Base-by-base conservation (phyloP, 2,329 filamentous ascomycete genomes). In the Escovopsis sp. region DNA sequence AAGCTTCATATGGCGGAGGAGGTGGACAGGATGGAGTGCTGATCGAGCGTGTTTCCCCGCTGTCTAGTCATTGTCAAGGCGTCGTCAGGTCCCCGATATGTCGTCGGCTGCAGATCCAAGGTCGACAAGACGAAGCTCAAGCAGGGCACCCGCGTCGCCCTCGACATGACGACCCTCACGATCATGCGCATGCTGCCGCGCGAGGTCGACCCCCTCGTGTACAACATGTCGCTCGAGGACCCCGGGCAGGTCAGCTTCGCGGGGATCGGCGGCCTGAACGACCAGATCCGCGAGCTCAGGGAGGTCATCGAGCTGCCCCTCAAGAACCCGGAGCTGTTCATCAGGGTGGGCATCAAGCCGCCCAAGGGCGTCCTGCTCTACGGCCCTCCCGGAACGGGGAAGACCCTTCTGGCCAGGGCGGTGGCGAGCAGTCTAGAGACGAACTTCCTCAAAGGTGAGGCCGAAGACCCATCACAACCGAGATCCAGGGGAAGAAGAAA, bases 141-240 rank as follows among this genome's bases (percentile, higher is more conserved):
- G 72, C 90, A 98, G 63, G 92, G 92, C 50, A 94, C 88, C 19
- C 84, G 90, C 53, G 90, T 98, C 37, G 88, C 90, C 25, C 78
- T 98, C 40, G 90, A 98, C 54, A 98, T 98, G 90, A 98, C 90
- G 35, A 98, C 90, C 15, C 80, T 98, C 48, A 98, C 90, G 41
- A 98, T 98, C 61, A 98, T 98, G 90, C 84, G 90, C 53, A 98
- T 98, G 90, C 71, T 98, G 32, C 92, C 90, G 40, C 81, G 90
- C 58, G 90, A 98, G 66, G 92, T 98, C 55, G 90, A 98, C 55
- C 90, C 90, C 15, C 70, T 98, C 47, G 90, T 98, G 48, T 98
- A 98, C 73, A 98, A 98, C 69, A 98, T 98, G 90, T 98, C 90
- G 15, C 63, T 98, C 49, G 90, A 98, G 60, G 90, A 98, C 56